Evolutionary conservation across 2,329 filamentous ascomycete genomes (phyloP), one percentile per base, ranked within the genome.

Genomic region (Sordariomycetes sp.): DNA sequence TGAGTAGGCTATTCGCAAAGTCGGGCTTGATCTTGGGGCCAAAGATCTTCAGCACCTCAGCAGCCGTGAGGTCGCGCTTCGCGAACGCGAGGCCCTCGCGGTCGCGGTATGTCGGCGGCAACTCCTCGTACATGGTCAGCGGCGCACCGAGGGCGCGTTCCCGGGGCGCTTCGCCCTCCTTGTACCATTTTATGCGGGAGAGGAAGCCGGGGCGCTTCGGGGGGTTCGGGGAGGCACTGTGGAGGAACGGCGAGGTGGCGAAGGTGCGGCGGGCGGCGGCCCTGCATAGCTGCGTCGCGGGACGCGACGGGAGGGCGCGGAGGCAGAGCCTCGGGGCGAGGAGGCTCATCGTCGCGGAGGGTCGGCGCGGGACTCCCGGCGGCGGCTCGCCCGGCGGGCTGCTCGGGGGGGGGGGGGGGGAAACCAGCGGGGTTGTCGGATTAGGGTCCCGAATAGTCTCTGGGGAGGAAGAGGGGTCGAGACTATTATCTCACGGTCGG

Each of bases 61-160:
- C 64, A 20, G 74, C 67, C 2, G 71, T 70, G 22, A 86, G 69
- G n/a, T 80, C 76, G 3, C 69, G 67, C 6, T 65, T 67, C 52
- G 76, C 68, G 61, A 85, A 86, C 0, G 70, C 66, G 6, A 86
- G 72, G 1, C 83, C 83, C 1, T 65, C 62, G 53, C 73, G 71
- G 64, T 85, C 81, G 52, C 72, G 70, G 64, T 85, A 86, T 57
- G 74, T 71, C 24, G 69, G 69, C 0, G 82, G 82, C n/a, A 86
- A 68, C 55, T 82, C 72, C 58, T 78, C 73, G 64, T 83, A 86
- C 60, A 76, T 68, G n/a, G 70, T 76, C 59, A 81, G 70, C 55
- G 76, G 63, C 35, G 55, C 55, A 62, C 65, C 42, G 65, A 64
- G 55, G 66, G 65, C 52, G 51, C 51, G 58, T 55, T 56, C 55